Base-by-base conservation (phyloP, 2,329 filamentous ascomycete species). In the Calonectria hawksworthii region DNA sequence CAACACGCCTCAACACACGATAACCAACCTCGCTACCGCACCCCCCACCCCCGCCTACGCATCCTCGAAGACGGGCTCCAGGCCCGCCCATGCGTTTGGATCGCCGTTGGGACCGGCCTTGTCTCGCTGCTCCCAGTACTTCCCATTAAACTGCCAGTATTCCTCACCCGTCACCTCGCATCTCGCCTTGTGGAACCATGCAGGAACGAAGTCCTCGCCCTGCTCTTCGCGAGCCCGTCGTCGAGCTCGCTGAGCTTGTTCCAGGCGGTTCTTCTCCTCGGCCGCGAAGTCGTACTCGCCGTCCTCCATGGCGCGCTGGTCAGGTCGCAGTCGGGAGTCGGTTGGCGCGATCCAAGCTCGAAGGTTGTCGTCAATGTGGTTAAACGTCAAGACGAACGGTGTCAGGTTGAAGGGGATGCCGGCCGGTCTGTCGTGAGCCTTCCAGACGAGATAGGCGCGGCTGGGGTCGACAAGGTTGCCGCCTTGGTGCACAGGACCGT, bases 251-350 rank as follows among this genome's bases (percentile, higher is more conserved):
- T 99, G 97, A 77, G 93, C 96, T 87, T 98, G 94, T 85, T 99
- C 97, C 0, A 99, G 91, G 1, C 97, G 90, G 82, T 96, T 97
- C 91, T 99, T 99, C 88, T 99, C 97, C 7, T 91, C 92, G 0
- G 96, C 97, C 1, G 97, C 97, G 74, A 97, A 90, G 82, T 99
- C 96, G 83, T 99, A 99, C 85, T 96, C 92, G n/a, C 96, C 97
- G 75, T 99, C 96, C 84, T 99, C 97, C 97, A 99, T 99, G 2
- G 97, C 97, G 14, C 97, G 91, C 87, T 99, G 97, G 85, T 99
- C 97, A 0, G 97, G 96, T 36, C 97, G 91, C 38, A 98, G 88
- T n/a, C 97, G 91, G 1, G 96, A 98, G 84, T 99, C 97, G 0
- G 97, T 99, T 0, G 97, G 97, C 47, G 97, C 94, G 21, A 99